phyloP scores from a whole-genome alignment of 352 stramenopile genomes.

The Phytophthora aleatoria region DNA sequence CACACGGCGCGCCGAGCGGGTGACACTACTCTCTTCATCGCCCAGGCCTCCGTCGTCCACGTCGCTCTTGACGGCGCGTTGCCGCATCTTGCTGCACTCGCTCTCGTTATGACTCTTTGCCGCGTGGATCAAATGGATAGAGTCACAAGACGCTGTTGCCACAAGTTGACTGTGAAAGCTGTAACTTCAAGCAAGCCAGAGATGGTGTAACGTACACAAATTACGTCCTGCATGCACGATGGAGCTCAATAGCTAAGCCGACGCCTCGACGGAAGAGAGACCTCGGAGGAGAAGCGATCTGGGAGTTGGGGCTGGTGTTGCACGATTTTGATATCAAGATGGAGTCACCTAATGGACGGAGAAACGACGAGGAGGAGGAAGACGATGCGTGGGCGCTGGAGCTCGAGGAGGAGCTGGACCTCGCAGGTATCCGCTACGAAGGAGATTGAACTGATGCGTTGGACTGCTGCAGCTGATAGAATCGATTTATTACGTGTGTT shows the following conservation, averaged over 20 bases:
- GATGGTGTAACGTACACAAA: constrained; percentile 9
- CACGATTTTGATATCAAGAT: constrained; percentile 1
- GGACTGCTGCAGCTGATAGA: not conserved
- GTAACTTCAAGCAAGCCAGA: constrained; percentile 14
- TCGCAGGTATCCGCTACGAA: constrained; percentile 31
- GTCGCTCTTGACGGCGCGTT: constrained; percentile 63
- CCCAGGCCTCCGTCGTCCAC: constrained; percentile 51
- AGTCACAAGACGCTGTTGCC: constrained; percentile 1
- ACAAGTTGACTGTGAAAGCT: not conserved
- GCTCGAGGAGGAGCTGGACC: constrained; percentile 69
- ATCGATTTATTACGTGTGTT: not conserved
- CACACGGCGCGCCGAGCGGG: constrained; percentile 55
- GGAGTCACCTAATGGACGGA: not conserved
- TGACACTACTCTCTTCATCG: constrained; percentile 45
- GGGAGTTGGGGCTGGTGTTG: not conserved
- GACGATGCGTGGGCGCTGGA: constrained; percentile 69
- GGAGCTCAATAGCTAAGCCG: constrained; percentile 20
- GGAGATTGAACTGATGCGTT: constrained; percentile 1
- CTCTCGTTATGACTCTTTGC: constrained; percentile 14
- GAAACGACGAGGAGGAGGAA: constrained; percentile 37
- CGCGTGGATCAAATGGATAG: constrained; percentile 18
- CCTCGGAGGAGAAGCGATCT: not conserved
- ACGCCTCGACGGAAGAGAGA: constrained; percentile 18
- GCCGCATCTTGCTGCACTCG: constrained; percentile 44
- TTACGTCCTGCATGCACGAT: not conserved